Evolutionary conservation across 345 rosid species (phyloP).

Genomic region (Physaria fendleri): DNA sequence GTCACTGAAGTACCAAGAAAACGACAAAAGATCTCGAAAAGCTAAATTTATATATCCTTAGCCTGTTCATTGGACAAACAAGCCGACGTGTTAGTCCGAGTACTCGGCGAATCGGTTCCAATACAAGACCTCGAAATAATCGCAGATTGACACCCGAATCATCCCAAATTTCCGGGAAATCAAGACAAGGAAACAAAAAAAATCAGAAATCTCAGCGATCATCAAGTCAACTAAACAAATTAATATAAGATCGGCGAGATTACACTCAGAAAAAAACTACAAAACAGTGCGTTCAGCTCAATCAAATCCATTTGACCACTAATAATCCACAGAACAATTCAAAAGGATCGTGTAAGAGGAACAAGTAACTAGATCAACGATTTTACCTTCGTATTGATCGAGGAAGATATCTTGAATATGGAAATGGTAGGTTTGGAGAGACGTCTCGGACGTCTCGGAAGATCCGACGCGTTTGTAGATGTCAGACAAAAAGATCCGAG

Average conservation of each 20-base stretch:
- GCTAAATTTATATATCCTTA: background rate
- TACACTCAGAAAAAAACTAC: background rate
- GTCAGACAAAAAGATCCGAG: slow-evolving; percentile 69
- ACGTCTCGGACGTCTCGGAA: slow-evolving; percentile 47
- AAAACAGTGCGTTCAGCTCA: background rate
- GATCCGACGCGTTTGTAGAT: slow-evolving; percentile 48
- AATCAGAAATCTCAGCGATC: background rate
- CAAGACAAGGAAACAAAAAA: background rate
- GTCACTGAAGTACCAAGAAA: background rate
- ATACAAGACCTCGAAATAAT: background rate
- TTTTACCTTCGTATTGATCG: slow-evolving; percentile 61
- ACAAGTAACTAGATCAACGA: background rate
- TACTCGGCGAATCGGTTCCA: background rate
- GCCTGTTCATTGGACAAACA: slow-evolving; percentile 6
- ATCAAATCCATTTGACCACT: background rate
- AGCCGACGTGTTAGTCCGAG: background rate
- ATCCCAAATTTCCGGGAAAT: slow-evolving; percentile 1
- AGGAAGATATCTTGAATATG: slow-evolving; percentile 67
- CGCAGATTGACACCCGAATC: background rate
- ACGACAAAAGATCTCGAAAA: slow-evolving; percentile 17
- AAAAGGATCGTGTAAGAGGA: background rate
- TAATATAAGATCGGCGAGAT: background rate
- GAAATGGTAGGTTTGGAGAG: slow-evolving; percentile 63
- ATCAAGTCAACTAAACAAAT: slow-evolving; percentile 7
- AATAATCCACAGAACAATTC: background rate